Evolutionary conservation across 257 asterid genomes (phyloP).

Genomic region (Solanum paucissectum): DNA sequence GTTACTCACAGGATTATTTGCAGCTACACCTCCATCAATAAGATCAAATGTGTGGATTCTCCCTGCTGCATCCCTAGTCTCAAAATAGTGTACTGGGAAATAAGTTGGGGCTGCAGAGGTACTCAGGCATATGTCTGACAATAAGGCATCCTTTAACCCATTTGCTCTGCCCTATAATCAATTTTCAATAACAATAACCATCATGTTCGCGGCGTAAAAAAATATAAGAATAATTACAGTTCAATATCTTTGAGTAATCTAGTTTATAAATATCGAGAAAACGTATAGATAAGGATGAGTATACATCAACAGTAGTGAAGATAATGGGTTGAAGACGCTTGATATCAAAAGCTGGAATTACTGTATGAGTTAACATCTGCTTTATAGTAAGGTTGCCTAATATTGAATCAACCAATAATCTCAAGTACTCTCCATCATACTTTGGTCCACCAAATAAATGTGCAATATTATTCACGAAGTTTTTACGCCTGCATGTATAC

Average conservation of each 20-base stretch:
- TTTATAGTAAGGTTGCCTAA: conserved; percentile 24
- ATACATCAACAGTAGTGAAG: background rate
- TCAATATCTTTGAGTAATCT: background rate
- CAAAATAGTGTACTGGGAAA: conserved; percentile 53
- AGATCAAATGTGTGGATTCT: conserved; percentile 24
- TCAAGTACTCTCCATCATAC: conserved; percentile 44
- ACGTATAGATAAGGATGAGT: background rate
- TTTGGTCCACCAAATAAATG: conserved; percentile 33
- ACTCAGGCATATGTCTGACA: conserved; percentile 50
- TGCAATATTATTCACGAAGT: conserved; percentile 12
- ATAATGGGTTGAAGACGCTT: conserved; percentile 29
- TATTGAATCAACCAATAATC: conserved; percentile 12
- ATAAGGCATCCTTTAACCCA: conserved; percentile 27
- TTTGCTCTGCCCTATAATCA: conserved; percentile 24
- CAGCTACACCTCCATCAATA: conserved; percentile 59
- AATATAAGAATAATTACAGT: background rate
- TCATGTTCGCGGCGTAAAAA: background rate
- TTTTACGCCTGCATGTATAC: conserved; percentile 10
- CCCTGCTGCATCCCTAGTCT: conserved; percentile 24
- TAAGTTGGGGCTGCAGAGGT: conserved; percentile 69
- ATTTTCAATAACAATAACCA: background rate
- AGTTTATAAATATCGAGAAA: background rate
- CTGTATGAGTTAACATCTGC: conserved; percentile 26
- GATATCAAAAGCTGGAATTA: conserved; percentile 46
- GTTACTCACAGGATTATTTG: conserved; percentile 48